A percentile compares a stretch with the other conserved stretches of the same genome.
Evolutionary conservation across 345 rosid species (phyloP).

Genomic region (Luvunga scandens): DNA sequence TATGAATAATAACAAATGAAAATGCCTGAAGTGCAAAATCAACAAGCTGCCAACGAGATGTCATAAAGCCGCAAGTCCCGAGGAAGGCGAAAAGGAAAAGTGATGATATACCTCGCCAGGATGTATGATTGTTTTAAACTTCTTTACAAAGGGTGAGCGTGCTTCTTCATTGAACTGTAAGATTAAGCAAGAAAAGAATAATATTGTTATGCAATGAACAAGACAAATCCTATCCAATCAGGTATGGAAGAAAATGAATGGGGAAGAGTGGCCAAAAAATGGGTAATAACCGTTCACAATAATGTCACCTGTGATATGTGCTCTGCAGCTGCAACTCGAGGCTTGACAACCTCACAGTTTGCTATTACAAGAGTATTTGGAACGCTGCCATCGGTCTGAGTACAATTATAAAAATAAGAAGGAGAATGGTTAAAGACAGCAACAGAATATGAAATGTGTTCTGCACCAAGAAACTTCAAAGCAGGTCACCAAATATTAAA

Average conservation of each 20-base stretch:
- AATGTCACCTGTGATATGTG: slow-evolving; percentile 69
- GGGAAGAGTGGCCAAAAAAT: not conserved
- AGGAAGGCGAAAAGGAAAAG: not conserved
- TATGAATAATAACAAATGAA: not conserved
- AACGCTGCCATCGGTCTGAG: slow-evolving; percentile 80
- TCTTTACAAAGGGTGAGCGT: slow-evolving; percentile 65
- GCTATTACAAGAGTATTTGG: slow-evolving; percentile 88
- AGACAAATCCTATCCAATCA: not conserved
- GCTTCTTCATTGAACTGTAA: slow-evolving; percentile 64
- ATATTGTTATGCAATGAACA: not conserved
- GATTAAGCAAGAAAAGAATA: slow-evolving; percentile 21
- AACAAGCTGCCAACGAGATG: not conserved
- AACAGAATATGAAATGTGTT: not conserved
- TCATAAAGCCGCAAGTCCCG: not conserved
- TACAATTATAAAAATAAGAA: not conserved
- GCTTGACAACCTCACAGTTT: slow-evolving; percentile 80
- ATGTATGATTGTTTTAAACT: slow-evolving; percentile 61
- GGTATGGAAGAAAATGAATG: not conserved
- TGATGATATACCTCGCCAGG: slow-evolving; percentile 56
- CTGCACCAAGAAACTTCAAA: not conserved
- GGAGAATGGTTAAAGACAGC: not conserved
- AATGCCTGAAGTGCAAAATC: not conserved
- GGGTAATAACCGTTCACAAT: not conserved
- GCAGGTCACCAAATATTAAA: not conserved
- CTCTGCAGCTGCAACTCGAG: slow-evolving; percentile 87